Base-by-base conservation (phyloP, 2,329 filamentous ascomycete genomes). In the Helotiales sp. region DNA sequence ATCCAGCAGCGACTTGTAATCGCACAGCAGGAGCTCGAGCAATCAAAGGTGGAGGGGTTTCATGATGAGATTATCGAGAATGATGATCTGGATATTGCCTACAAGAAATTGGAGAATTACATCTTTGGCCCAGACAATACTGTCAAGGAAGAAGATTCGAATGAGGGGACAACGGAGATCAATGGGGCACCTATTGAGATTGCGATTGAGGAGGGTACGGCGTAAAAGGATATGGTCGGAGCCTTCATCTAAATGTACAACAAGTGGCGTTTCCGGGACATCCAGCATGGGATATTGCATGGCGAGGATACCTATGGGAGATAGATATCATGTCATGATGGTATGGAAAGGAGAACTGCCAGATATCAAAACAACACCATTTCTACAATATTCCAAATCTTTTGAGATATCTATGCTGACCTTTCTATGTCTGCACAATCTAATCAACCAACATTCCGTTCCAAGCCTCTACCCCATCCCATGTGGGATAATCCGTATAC, bases 51-150 rank as follows among this genome's bases (percentile, higher is more conserved):
- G 0, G 74, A 75, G 17, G 77, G 74, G 1, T 73, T 79, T 4
- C 81, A 83, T 63, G 80, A 84, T 57, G 77, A 75, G 62, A 71
- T 79, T 29, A 74, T 85, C 24, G 73, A 77, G 38, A 82, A 82
- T 56, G 79, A 79, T 57, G 75, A 81, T 59, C 60, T 82, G 33
- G 79, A 82, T 27, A 73, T 71, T 34, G 75, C 79, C 1, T 82
- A 77, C 63, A 71, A 77, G 53, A 71, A 76, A 58, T 73, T 84
- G 7, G 79, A 79, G 68, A 71, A 72, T 19, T 83, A 79, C 63
- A 74, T 83, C 10, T 77, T 82, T 66, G 62, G 59, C 36, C 38
- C 38, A 5, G 59, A 61, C 12, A 24, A 27, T 2, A 44, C n/a
- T n/a, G n/a, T n/a, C n/a, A 15, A 24, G 1, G 5, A 12, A 25